Percentiles rank a stretch among this genome's conserved stretches.
These are phyloP conservation scores for Calonectria multiphialidica DNA, from an alignment of 2,329 filamentous ascomycete species.

Conservation along the genomic window DNA sequence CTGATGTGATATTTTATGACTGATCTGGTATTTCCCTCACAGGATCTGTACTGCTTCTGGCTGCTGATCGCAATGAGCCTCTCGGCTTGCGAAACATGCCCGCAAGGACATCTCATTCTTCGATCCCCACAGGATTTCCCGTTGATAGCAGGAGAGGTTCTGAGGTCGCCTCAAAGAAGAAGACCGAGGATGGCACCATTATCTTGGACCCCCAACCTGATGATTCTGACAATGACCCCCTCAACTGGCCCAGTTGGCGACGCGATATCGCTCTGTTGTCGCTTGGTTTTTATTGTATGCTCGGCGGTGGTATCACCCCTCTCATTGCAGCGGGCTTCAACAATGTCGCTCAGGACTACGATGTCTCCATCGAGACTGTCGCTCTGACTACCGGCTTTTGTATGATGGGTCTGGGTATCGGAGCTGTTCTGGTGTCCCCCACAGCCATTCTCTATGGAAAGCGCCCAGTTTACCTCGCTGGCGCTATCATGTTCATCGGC, in stretches of 20 bases:
- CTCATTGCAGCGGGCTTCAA: constrained; percentile 93
- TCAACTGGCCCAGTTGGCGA: constrained; percentile 90
- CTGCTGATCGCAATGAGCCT: constrained; percentile 67
- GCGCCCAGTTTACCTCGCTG: constrained; percentile 86
- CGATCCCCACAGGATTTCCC: constrained; percentile 61
- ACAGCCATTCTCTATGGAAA: constrained; percentile 94
- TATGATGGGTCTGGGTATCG: constrained; percentile 93
- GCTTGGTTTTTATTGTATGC: constrained; percentile 91
- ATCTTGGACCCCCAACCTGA: constrained; percentile 94
- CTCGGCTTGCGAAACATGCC: constrained; percentile 69
- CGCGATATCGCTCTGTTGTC: constrained; percentile 84
- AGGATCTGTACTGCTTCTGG: constrained; percentile 71
- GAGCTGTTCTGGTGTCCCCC: constrained; percentile 86
- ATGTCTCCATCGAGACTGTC: constrained; percentile 78
- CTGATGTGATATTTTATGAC: not conserved
- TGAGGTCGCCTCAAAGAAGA: constrained; percentile 72
- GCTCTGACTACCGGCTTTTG: constrained; percentile 91
- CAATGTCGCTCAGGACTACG: constrained; percentile 75
- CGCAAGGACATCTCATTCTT: constrained; percentile 69
- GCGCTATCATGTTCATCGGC: constrained; percentile 79
- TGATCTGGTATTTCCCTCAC: not conserved
- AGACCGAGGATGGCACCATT: constrained; percentile 83
- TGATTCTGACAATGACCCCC: constrained; percentile 88
- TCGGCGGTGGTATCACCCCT: constrained; percentile 95
- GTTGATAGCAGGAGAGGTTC: constrained; percentile 50